Evolutionary conservation across 2,329 filamentous ascomycete genomes (phyloP).

Genomic region (Claviceps sp.): DNA sequence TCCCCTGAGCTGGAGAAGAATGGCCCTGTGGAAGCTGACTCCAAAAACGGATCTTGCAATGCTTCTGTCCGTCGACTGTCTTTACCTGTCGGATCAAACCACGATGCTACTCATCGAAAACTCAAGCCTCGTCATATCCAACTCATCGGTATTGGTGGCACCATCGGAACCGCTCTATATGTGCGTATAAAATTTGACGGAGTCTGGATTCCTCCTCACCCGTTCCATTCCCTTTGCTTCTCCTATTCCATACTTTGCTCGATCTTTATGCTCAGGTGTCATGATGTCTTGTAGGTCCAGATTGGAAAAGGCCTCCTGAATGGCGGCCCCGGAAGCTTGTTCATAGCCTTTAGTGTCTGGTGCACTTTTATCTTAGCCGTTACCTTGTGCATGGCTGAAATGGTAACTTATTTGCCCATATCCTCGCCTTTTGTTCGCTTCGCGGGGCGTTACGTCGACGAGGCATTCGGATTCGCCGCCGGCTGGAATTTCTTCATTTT

Average conservation of each 20-base stretch:
- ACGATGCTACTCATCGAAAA: conserved; percentile 34
- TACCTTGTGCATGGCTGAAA: conserved; percentile 54
- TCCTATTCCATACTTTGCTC: not conserved
- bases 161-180: conserved; percentile 48
- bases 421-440: conserved; percentile 69
- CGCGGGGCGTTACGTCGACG: conserved; percentile 61
- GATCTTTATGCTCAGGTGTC: conserved; percentile 9
- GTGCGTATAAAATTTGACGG: conserved; percentile 18
- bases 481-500: conserved; percentile 67
- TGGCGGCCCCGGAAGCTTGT: conserved; percentile 44
- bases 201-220: not conserved
- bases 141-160: conserved; percentile 49
- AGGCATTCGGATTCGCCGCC: conserved; percentile 58
- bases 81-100: conserved; percentile 8
- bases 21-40: not conserved
- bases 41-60: not conserved
- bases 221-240: not conserved
- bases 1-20: conserved; percentile 13
- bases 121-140: conserved; percentile 45
- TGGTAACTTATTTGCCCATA: conserved; percentile 65
- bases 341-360: conserved; percentile 48
- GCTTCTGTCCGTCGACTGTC: conserved; percentile 6
- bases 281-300: conserved; percentile 24
- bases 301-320: conserved; percentile 45
- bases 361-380: conserved; percentile 47